Base-by-base conservation (phyloP, 805 yeast species). In the Suhomyces vadensis region DNA sequence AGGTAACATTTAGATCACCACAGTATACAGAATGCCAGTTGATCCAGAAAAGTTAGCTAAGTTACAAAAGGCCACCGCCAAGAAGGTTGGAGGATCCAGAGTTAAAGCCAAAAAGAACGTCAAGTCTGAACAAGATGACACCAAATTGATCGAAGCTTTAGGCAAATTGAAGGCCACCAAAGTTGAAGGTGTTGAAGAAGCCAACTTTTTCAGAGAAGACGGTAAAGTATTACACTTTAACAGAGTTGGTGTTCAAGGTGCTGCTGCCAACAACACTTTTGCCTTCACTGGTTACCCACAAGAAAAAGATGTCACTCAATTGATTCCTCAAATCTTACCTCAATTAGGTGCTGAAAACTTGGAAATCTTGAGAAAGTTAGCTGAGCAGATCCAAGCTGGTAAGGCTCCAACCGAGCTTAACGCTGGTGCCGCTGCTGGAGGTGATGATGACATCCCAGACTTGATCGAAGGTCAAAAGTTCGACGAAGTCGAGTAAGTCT, bases 261-360 rank as follows among this genome's bases (percentile, higher is more conserved):
- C 97, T 60, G 83, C 87, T 60, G 85, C 83, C 62, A 77, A 85
- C 79, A 91, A 92, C 83, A 86, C 96, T 54, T 87, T 85, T 69
- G 95, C 95, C 59, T 85, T 94, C 79, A 86, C 89, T 71, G 99
- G 99, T 71, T 82, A 84, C 72, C 87, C 96, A 54, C 94, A 88
- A 73, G 94, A 89, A 75, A 91, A 89, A 83, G 79, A 82, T 56
- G 81, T 92, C 64, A 84, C 94, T 56, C 96, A 91, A 63, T 82
- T 94, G 75, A 81, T 92, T 59, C 98, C 98, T 63, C 85, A 82
- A 72, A 89, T 92, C 73, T 82, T 92, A 67, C 91, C 96, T 60
- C 97, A 91, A 79, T 81, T 92, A 74, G 96, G 97, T 64, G 87
- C 96, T 57, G 98, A 92, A 73, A 87, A 94, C 74, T 82, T 89